Percentiles rank a stretch among this genome's conserved stretches.
phyloP scores from a whole-genome alignment of 2,329 filamentous ascomycete genomes.

The Cladosporium sp. region DNA sequence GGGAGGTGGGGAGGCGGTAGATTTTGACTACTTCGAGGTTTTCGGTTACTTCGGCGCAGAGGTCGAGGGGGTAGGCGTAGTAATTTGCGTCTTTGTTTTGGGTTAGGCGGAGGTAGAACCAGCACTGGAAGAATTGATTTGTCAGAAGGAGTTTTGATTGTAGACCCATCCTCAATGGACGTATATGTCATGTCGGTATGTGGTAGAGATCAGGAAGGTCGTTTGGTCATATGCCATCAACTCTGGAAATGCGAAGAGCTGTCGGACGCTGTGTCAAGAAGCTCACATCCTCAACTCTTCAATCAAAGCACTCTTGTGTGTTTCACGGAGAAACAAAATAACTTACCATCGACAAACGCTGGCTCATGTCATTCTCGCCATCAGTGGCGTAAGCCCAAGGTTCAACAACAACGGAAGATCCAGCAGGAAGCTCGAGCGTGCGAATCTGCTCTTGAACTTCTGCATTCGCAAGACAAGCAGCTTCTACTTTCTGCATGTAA shows the following conservation, averaged over 20 bases:
- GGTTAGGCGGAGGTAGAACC: slow-evolving; percentile 59
- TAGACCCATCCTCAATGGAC: too few species aligned
- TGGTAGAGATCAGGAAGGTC: too few species aligned
- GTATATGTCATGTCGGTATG: too few species aligned
- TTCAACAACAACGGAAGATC: slow-evolving; percentile 39
- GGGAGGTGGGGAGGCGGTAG: slow-evolving; percentile 58
- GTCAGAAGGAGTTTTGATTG: slow-evolving; percentile 30
- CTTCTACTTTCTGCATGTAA: slow-evolving; percentile 48
- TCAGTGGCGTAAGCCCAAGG: slow-evolving; percentile 43
- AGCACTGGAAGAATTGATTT: slow-evolving; percentile 53
- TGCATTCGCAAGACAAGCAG: slow-evolving; percentile 37
- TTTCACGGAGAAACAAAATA: too few species aligned
- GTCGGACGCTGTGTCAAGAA: too few species aligned
- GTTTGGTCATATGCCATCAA: too few species aligned
- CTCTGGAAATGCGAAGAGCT: too few species aligned
- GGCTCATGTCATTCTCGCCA: slow-evolving; percentile 11
- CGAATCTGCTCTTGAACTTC: slow-evolving; percentile 50
- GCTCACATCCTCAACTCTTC: too few species aligned
- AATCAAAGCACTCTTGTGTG: too few species aligned
- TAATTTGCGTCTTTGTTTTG: slow-evolving; percentile 59
- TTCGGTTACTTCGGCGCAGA: slow-evolving; percentile 60
- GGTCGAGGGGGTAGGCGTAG: slow-evolving; percentile 59
- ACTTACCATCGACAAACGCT: slow-evolving; percentile 35
- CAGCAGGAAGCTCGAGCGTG: slow-evolving; percentile 51
- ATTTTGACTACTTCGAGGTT: slow-evolving; percentile 61